phyloP scores from a whole-genome alignment of 441 rosid genomes.

The Gossypium lobatum region DNA sequence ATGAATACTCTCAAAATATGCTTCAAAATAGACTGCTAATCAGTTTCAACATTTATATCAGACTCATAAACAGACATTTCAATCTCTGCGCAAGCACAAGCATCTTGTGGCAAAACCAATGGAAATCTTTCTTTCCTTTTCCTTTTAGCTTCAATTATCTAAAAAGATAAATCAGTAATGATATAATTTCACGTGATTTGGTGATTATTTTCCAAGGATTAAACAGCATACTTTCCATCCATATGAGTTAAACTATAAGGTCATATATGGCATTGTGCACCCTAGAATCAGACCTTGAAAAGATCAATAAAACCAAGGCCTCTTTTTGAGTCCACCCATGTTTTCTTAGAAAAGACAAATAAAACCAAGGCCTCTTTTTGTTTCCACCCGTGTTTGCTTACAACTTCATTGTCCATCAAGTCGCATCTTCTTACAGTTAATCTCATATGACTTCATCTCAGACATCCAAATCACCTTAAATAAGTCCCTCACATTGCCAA shows the following conservation, averaged over 20 bases:
- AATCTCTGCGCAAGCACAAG: not conserved
- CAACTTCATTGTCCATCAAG: not conserved
- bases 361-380: not conserved
- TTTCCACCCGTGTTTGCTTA: not conserved
- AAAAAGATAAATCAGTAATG: not conserved
- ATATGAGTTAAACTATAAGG: not conserved
- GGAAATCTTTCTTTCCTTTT: not conserved
- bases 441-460: not conserved
- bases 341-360: not conserved
- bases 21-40: conserved; percentile 6
- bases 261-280: conserved; percentile 1
- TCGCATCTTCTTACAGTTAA: not conserved
- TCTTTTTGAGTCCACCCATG: not conserved
- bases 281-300: not conserved
- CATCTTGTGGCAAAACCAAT: not conserved
- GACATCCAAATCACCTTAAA: not conserved
- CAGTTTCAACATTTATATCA: not conserved
- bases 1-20: not conserved
- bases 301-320: not conserved
- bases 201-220: not conserved
- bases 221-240: not conserved
- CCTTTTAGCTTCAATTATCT: not conserved
- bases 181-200: not conserved
- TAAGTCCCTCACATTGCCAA: not conserved
- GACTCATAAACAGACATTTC: not conserved